Evolutionary conservation across 2,329 filamentous ascomycete species (phyloP).

Genomic region (Neoascochyta sp.): DNA sequence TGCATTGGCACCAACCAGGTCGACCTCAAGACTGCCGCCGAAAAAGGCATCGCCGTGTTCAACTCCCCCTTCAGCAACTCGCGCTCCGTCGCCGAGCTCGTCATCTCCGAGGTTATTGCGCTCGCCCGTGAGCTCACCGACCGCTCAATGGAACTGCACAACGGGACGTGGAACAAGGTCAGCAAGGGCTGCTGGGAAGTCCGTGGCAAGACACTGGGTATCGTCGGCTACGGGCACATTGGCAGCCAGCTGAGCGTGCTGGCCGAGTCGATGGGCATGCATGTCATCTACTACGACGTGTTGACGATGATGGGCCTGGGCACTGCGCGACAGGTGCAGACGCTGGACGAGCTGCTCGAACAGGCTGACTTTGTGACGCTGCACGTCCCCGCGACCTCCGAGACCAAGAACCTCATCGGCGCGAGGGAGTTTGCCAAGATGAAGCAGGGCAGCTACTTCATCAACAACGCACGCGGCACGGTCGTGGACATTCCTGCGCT

Average conservation of each 20-base stretch:
- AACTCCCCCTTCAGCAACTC: conserved; percentile 99
- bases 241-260: conserved; percentile 93
- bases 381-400: conserved; percentile 88
- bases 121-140: conserved; percentile 91
- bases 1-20: conserved; percentile 98
- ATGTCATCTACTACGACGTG: conserved; percentile 94
- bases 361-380: conserved; percentile 88
- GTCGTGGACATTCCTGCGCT: conserved; percentile 93
- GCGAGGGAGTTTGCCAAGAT: conserved; percentile 74
- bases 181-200: conserved; percentile 97
- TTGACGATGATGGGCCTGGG: conserved; percentile 92
- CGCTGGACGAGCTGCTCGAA: conserved; percentile 70
- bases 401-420: conserved; percentile 93
- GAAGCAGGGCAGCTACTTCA: conserved; percentile 89
- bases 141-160: conserved; percentile 90
- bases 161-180: conserved; percentile 96
- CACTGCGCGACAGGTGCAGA: conserved; percentile 77
- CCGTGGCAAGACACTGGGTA: conserved; percentile 92
- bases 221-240: conserved; percentile 96
- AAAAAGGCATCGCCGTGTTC: conserved; percentile 91
- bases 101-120: conserved; percentile 88
- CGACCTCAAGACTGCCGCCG: conserved; percentile 76
- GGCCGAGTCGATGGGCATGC: conserved; percentile 97
- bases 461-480: conserved; percentile 91
- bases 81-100: conserved; percentile 90